Evolutionary conservation across 345 rosid genomes (phyloP).

Genomic region (Corchorus olitorius): DNA sequence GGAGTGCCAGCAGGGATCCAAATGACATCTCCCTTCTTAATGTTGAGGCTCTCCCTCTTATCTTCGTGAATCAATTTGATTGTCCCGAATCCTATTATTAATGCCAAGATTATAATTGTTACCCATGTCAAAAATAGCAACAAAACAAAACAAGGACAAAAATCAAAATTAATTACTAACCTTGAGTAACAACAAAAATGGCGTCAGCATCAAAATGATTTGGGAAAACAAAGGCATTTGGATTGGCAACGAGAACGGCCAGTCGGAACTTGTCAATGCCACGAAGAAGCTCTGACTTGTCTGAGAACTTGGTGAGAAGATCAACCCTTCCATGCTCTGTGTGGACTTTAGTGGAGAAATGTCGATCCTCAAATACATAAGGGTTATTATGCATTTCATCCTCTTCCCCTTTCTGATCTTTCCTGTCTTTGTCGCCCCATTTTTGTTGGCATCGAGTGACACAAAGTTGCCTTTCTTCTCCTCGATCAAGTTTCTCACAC

Average conservation of each 20-base stretch:
- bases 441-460: conserved; percentile 32
- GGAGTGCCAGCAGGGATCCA: conserved; percentile 41
- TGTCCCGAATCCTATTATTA: conserved; percentile 44
- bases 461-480: conserved; percentile 30
- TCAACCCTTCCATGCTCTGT: conserved; percentile 38
- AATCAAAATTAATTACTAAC: conserved; percentile 22
- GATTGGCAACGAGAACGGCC: conserved; percentile 33
- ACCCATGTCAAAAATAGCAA: not conserved
- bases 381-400: conserved; percentile 35
- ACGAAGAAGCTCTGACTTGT: conserved; percentile 43
- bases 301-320: conserved; percentile 37
- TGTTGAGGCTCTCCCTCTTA: conserved; percentile 34
- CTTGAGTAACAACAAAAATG: conserved; percentile 37
- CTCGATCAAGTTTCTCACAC: conserved; percentile 24
- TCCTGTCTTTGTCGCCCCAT: conserved; percentile 16
- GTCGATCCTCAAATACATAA: conserved; percentile 36
- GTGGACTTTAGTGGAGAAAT: conserved; percentile 25
- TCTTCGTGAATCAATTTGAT: conserved; percentile 32
- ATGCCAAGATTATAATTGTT: not conserved
- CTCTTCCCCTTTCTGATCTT: conserved; percentile 1
- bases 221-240: conserved; percentile 39
- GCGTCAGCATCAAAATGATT: conserved; percentile 47
- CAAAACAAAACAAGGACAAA: too few relatives aligned
- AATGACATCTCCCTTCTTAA: conserved; percentile 42
- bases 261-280: conserved; percentile 45